These are phyloP conservation scores for Amanita exitialis DNA, from an alignment of 768 basidiomycete species.

Conservation along the genomic window DNA sequence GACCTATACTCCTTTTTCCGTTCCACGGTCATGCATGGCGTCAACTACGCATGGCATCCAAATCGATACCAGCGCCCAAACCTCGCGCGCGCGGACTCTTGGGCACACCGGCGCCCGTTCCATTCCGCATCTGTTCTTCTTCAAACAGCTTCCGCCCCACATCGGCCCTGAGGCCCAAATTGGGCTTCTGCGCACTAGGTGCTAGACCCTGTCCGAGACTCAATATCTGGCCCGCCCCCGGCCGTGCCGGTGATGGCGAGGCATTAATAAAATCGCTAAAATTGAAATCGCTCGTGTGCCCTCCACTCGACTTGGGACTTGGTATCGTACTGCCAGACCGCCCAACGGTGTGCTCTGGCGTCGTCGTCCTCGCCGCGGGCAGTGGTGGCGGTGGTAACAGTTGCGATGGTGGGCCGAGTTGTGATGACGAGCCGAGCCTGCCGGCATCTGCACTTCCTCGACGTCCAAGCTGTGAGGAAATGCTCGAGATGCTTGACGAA, in stretches of 20 bases:
- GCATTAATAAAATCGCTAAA: conserved; percentile 66
- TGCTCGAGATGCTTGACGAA: conserved; percentile 28
- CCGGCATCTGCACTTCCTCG: neutral
- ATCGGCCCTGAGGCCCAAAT: conserved; percentile 47
- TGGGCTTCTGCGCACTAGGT: conserved; percentile 25
- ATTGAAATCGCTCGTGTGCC: conserved; percentile 38
- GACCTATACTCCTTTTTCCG: neutral
- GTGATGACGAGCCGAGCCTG: conserved; percentile 9
- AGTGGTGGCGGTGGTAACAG: conserved; percentile 23
- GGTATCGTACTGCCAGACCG: conserved; percentile 13
- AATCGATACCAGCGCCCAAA: conserved; percentile 34
- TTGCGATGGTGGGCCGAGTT: conserved; percentile 13
- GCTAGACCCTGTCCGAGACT: conserved; percentile 6
- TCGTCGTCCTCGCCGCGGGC: conserved; percentile 8
- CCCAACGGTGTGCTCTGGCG: conserved; percentile 9
- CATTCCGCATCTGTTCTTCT: conserved; percentile 50
- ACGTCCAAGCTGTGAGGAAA: conserved; percentile 19
- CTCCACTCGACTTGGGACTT: conserved; percentile 24
- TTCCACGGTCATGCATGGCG: neutral
- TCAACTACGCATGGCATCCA: conserved; percentile 27
- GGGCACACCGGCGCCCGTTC: conserved; percentile 9
- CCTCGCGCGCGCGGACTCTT: conserved; percentile 18
- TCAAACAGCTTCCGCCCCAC: conserved; percentile 63
- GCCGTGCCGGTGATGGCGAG: conserved; percentile 50
- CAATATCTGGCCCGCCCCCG: conserved; percentile 3